Percentiles rank a stretch among this genome's conserved stretches.
phyloP scores from a whole-genome alignment of 2,329 filamentous ascomycete genomes.

The Celoporthe dispersa region DNA sequence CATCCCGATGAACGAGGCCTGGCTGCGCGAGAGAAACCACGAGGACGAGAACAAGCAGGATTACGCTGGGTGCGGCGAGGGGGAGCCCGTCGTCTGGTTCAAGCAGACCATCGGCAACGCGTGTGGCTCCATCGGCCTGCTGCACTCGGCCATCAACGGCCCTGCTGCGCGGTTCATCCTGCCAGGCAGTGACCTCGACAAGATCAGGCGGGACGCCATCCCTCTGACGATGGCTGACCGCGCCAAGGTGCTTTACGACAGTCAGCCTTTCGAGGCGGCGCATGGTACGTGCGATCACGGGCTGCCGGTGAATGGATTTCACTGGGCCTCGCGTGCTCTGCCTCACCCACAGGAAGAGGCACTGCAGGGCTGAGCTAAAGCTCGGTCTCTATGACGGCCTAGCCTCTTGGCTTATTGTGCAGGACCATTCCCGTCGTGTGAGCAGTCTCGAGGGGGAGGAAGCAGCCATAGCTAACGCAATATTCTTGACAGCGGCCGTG shows the following conservation, averaged over 20 bases:
- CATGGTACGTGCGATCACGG: conserved; percentile 49
- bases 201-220: conserved; percentile 64
- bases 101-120: conserved; percentile 84
- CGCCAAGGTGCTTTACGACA: conserved; percentile 73
- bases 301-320: too few species aligned
- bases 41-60: conserved; percentile 64
- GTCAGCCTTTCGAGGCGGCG: conserved; percentile 70
- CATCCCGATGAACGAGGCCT: conserved; percentile 64
- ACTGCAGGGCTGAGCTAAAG: background rate
- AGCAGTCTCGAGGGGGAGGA: background rate
- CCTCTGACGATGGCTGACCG: conserved; percentile 64
- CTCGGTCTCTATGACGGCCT: background rate
- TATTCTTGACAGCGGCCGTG: conserved; percentile 51
- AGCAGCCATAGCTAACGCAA: background rate
- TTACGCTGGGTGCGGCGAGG: conserved; percentile 41
- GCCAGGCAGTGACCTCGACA: conserved; percentile 57
- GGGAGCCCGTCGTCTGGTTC: conserved; percentile 79
- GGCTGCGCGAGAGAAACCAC: conserved; percentile 45
- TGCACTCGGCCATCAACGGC: conserved; percentile 77
- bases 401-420: background rate
- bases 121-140: conserved; percentile 77
- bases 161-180: conserved; percentile 58
- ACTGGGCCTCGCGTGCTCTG: background rate
- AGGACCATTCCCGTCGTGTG: background rate
- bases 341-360: background rate